Conservation (phyloP, 805 yeast genomes). For the Wickerhamiella siamensis region DNA sequence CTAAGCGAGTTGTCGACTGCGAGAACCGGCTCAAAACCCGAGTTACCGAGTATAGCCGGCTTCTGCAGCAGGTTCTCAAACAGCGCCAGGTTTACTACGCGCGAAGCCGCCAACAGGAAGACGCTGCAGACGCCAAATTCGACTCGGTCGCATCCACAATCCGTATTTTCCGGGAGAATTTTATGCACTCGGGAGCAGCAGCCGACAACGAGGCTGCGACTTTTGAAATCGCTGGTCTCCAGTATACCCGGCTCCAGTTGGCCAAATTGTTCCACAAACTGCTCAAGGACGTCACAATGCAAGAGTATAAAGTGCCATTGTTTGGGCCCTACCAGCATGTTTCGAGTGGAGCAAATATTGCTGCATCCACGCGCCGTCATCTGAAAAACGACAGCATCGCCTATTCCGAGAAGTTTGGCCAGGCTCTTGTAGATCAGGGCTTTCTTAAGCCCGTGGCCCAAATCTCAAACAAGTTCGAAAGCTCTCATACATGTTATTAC, state of each 20-base stretch:
- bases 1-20: constrained; percentile 42
- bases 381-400: constrained; percentile 37
- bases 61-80: constrained; percentile 33
- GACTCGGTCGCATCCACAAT: constrained; percentile 10
- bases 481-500: constrained; percentile 52
- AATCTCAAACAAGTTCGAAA: constrained; percentile 36
- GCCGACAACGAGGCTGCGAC: background rate
- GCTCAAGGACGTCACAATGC: constrained; percentile 35
- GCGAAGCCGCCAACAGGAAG: constrained; percentile 57
- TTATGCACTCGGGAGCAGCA: background rate
- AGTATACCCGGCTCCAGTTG: constrained; percentile 26
- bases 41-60: constrained; percentile 35
- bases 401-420: constrained; percentile 62
- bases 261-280: constrained; percentile 31
- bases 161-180: constrained; percentile 4
- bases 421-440: constrained; percentile 48
- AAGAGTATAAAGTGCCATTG: constrained; percentile 47
- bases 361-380: constrained; percentile 42
- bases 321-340: constrained; percentile 52
- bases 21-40: constrained; percentile 36
- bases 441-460: constrained; percentile 50
- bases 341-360: constrained; percentile 46
- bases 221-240: constrained; percentile 20
- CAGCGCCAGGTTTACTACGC: constrained; percentile 49
- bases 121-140: constrained; percentile 17